A percentile compares a stretch with the other conserved stretches of the same genome.
phyloP scores from a whole-genome alignment of 192 early-diverging fungal species.

The Backusella parvicylindrica region DNA sequence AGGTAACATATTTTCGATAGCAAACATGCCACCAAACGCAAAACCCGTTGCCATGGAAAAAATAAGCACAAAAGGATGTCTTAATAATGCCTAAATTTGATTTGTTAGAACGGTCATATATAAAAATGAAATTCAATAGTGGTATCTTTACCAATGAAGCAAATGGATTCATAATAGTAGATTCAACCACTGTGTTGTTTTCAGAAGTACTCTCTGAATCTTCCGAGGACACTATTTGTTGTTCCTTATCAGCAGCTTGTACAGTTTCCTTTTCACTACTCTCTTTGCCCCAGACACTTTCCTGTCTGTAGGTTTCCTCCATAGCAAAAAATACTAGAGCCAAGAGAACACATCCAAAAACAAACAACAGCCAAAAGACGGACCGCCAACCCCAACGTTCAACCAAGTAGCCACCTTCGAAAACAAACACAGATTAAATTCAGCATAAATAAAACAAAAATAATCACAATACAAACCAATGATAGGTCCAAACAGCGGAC shows the following conservation, averaged over 20 bases:
- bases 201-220: not conserved
- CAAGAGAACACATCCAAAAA: constrained; percentile 4
- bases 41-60: constrained; percentile 39
- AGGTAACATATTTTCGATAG: constrained; percentile 36
- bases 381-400: constrained; percentile 11
- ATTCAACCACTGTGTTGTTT: constrained; percentile 1
- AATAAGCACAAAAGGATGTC: constrained; percentile 41
- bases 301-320: constrained; percentile 37
- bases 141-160: not conserved
- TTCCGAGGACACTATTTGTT: not conserved
- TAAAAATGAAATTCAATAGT: not conserved
- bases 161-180: constrained; percentile 25
- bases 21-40: constrained; percentile 50
- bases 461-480: constrained; percentile 35
- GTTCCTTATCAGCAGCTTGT: not conserved
- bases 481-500: constrained; percentile 38
- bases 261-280: not conserved
- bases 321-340: constrained; percentile 19
- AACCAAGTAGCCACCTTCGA: not conserved
- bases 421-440: not conserved
- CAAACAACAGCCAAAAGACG: constrained; percentile 8
- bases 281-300: constrained; percentile 9
- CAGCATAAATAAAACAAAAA: not conserved
- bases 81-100: constrained; percentile 30
- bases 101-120: not conserved